phyloP scores from a whole-genome alignment of 2,329 filamentous ascomycete species.

The Herpotrichia juniperi region DNA sequence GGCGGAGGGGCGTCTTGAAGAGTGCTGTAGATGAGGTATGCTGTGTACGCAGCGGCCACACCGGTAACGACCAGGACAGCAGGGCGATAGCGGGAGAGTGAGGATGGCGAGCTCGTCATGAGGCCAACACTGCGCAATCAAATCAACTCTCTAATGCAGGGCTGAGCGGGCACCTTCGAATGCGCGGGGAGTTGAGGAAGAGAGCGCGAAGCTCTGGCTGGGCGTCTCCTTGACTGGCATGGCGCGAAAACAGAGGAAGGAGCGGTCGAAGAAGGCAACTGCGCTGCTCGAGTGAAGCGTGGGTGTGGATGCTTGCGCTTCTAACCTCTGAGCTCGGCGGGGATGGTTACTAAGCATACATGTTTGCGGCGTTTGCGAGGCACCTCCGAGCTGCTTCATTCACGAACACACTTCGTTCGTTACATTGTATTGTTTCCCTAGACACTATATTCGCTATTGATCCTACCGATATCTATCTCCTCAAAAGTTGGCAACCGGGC shows the following conservation, averaged over 20 bases:
- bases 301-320: background rate
- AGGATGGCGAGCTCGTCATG: conserved; percentile 40
- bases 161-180: background rate
- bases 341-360: background rate
- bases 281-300: background rate
- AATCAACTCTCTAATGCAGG: background rate
- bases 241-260: background rate
- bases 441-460: too few relatives aligned
- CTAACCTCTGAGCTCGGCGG: background rate
- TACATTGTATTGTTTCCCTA: too few relatives aligned
- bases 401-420: background rate
- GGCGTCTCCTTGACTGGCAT: conserved; percentile 13
- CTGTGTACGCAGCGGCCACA: conserved; percentile 61
- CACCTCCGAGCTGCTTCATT: background rate
- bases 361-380: background rate
- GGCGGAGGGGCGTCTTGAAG: conserved; percentile 34
- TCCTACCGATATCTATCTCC: too few relatives aligned
- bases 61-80: conserved; percentile 62
- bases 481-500: too few relatives aligned
- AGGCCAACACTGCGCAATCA: background rate
- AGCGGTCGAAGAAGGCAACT: background rate
- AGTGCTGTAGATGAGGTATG: conserved; percentile 63
- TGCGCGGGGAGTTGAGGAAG: conserved; percentile 4
- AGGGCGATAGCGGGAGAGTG: conserved; percentile 50
- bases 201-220: conserved; percentile 9